Conservation (phyloP, 2,329 filamentous ascomycete genomes). For the Alternaria burnsii region DNA sequence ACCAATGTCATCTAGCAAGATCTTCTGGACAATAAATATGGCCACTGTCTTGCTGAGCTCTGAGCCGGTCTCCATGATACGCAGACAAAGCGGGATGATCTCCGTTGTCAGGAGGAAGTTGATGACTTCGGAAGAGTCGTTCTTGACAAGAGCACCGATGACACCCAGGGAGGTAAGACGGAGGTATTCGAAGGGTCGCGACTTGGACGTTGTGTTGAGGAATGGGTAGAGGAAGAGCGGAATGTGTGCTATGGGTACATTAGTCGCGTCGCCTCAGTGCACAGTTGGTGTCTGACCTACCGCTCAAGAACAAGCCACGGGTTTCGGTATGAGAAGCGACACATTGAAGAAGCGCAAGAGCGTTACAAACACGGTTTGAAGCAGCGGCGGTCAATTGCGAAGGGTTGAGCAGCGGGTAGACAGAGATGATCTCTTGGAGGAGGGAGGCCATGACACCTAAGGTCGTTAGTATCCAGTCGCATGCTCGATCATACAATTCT, state of each 20-base stretch:
- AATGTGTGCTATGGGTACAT: slow-evolving; percentile 76
- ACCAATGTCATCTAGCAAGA: slow-evolving; percentile 93
- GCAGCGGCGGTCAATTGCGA: slow-evolving; percentile 97
- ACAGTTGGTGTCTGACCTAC: slow-evolving; percentile 57
- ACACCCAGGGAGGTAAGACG: slow-evolving; percentile 95
- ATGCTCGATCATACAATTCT: too few relatives aligned
- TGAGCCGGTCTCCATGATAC: slow-evolving; percentile 99
- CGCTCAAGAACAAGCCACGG: slow-evolving; percentile 88
- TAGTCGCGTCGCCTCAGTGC: slow-evolving; percentile 14
- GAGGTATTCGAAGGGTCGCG: slow-evolving; percentile 95
- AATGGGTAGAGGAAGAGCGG: slow-evolving; percentile 98
- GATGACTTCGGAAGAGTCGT: slow-evolving; percentile 97
- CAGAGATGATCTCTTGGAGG: slow-evolving; percentile 97
- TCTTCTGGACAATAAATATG: slow-evolving; percentile 99
- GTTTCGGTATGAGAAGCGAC: slow-evolving; percentile 98
- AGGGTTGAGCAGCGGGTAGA: slow-evolving; percentile 95
- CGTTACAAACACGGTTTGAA: slow-evolving; percentile 96
- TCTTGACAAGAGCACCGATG: slow-evolving; percentile 97
- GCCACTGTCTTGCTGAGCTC: slow-evolving; percentile 98
- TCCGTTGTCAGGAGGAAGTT: slow-evolving; percentile 98
- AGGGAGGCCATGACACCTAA: slow-evolving; percentile 97
- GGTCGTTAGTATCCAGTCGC: slow-evolving; percentile 24
- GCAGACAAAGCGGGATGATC: slow-evolving; percentile 95
- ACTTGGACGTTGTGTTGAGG: slow-evolving; percentile 98
- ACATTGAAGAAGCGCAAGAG: slow-evolving; percentile 92